Base-by-base conservation (phyloP, 2,329 filamentous ascomycete species). In the Helicocarpus griseus region DNA sequence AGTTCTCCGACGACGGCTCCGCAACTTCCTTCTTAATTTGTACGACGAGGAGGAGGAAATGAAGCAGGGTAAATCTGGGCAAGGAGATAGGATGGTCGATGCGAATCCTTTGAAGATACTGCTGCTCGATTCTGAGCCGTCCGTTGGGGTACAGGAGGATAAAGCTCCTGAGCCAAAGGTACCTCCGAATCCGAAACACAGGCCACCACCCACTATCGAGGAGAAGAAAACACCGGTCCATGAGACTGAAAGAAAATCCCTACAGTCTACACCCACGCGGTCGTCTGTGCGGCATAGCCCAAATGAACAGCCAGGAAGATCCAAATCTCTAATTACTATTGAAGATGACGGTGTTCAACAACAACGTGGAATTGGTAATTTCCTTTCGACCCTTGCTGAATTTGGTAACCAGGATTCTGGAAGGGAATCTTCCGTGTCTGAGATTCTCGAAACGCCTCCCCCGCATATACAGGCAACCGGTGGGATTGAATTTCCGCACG, bases 21-120 rank as follows among this genome's bases (percentile, higher is more conserved):
- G 89, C 28, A 66, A 80, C 0, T 75, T 85, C 36, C 74, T 95
- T 0, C 77, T 88, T 48, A 56, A 69, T 0, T 72, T 91, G 17
- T 79, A 87, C 52, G 63, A 71, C 6, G 71, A 80, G 56, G 84
- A 86, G 58, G 73, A 77, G 41, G 62, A 65, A 14, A 48, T 29
- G 35, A 24, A 35, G 3, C 21, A 46, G 47, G 44, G 41, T 26
- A 40, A 49, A 14, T 33, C 48, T 11, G 31, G 29, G 19, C 31
- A 48, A 19, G 36, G 35, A 26, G 17, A 13, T 11, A 22, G 13
- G 29, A n/a, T 57, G 45, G 55, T 54, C 6, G 52, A 58, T 50
- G 26, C 39, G 8, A 48, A 52, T 14, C 53, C 56, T 5, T 36
- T 57, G 17, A 53, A 55, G 29, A 55, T 58, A 22, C 49, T 57